Conservation (phyloP, 2,329 filamentous ascomycete species). For the Corniculantispora saksenae region DNA sequence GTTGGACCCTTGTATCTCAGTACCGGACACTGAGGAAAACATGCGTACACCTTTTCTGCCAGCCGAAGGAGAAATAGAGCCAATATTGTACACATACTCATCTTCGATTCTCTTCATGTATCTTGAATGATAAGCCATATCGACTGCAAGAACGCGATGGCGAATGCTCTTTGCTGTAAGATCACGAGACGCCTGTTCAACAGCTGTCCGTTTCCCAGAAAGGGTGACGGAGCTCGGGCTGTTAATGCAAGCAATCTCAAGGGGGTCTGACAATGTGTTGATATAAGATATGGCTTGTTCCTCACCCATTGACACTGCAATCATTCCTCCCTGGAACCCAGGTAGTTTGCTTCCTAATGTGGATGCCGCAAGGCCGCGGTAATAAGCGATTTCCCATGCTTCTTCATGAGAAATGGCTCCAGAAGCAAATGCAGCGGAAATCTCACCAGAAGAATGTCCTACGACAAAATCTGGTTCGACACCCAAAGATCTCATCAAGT, state of each 20-base stretch:
- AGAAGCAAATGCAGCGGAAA: constrained; percentile 46
- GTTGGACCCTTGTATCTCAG: constrained; percentile 25
- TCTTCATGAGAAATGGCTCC: constrained; percentile 37
- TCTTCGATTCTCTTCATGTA: constrained; percentile 43
- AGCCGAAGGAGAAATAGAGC: constrained; percentile 22
- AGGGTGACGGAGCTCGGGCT: constrained; percentile 46
- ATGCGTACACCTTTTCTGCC: constrained; percentile 30
- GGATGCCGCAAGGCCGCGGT: constrained; percentile 39
- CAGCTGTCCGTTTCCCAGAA: constrained; percentile 39
- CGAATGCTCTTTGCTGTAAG: constrained; percentile 35
- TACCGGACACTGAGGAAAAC: constrained; percentile 44
- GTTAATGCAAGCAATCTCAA: constrained; percentile 47
- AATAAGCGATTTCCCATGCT: constrained; percentile 45
- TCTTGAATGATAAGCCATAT: constrained; percentile 46
- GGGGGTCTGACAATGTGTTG: constrained; percentile 20
- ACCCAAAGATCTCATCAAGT: constrained; percentile 37
- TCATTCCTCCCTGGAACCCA: constrained; percentile 41
- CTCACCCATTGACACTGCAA: constrained; percentile 39
- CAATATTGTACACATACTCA: constrained; percentile 36
- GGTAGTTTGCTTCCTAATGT: constrained; percentile 30
- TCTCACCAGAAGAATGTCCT: constrained; percentile 50
- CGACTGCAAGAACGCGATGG: constrained; percentile 38
- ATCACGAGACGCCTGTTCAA: constrained; percentile 34
- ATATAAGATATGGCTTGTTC: constrained; percentile 33
- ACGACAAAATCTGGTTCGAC: constrained; percentile 38